These are phyloP conservation scores for Podila verticillata DNA, from an alignment of 192 early-diverging fungal species.

Conservation along the genomic window DNA sequence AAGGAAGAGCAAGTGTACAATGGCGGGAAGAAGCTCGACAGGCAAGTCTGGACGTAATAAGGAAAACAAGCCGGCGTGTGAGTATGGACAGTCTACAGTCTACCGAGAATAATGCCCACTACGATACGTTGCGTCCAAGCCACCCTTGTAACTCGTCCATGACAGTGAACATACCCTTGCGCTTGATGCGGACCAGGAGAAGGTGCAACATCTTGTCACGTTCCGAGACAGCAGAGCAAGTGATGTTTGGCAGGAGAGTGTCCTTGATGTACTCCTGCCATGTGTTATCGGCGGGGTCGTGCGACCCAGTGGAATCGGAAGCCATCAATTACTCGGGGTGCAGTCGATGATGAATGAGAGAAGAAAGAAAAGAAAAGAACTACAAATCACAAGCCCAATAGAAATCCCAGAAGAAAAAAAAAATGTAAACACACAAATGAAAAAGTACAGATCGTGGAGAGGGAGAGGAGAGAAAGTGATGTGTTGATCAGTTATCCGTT, in stretches of 20 bases:
- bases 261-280: conserved; percentile 67
- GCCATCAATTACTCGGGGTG: conserved; percentile 25
- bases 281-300: conserved; percentile 55
- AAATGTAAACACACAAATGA: too few relatives aligned
- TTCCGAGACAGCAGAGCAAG: conserved; percentile 61
- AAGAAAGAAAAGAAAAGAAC: not conserved
- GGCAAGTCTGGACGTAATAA: conserved; percentile 50
- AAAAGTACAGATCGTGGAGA: not conserved
- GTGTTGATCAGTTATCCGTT: not conserved
- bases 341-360: not conserved
- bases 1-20: conserved; percentile 61
- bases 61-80: not conserved
- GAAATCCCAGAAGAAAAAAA: conserved; percentile 3
- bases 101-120: too few relatives aligned
- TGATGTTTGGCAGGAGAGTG: conserved; percentile 56
- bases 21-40: conserved; percentile 53
- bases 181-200: conserved; percentile 57
- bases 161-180: conserved; percentile 34
- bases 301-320: conserved; percentile 30
- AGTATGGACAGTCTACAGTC: not conserved
- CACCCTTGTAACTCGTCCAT: too few relatives aligned
- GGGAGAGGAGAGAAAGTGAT: not conserved
- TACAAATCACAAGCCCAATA: not conserved
- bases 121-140: too few relatives aligned
- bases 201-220: conserved; percentile 60